A percentile compares a stretch with the other conserved stretches of the same genome.
phyloP scores from a whole-genome alignment of 2,329 filamentous ascomycete species.

The Cladophialophora psammophila region DNA sequence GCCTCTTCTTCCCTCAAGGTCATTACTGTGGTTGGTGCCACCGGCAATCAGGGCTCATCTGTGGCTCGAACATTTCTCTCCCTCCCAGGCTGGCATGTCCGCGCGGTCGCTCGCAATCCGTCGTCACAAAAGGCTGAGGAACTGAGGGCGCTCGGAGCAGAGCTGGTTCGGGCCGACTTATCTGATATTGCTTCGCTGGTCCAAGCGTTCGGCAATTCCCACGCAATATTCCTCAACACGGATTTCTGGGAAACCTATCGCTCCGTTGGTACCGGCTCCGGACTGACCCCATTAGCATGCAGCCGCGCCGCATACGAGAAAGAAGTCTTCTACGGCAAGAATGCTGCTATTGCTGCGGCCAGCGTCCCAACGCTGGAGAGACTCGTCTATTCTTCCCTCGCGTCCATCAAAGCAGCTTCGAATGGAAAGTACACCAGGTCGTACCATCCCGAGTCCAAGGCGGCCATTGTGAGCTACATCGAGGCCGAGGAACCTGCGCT shows the following conservation, averaged over 20 bases:
- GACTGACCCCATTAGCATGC: slow-evolving; percentile 10
- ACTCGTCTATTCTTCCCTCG: slow-evolving; percentile 25
- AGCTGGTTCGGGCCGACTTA: slow-evolving; percentile 25
- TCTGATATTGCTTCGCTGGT: slow-evolving; percentile 18
- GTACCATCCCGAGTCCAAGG: slow-evolving; percentile 24
- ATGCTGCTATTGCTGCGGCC: slow-evolving; percentile 18
- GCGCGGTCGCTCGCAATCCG: slow-evolving; percentile 26
- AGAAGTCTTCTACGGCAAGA: slow-evolving; percentile 20
- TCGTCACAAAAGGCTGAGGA: slow-evolving; percentile 25
- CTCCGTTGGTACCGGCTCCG: background rate
- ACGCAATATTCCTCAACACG: slow-evolving; percentile 25
- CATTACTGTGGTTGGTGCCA: slow-evolving; percentile 27
- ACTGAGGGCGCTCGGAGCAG: slow-evolving; percentile 20
- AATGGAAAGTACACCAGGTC: slow-evolving; percentile 23
- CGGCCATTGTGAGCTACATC: slow-evolving; percentile 18
- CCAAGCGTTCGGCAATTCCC: slow-evolving; percentile 10
- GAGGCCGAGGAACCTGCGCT: slow-evolving; percentile 14
- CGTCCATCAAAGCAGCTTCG: slow-evolving; percentile 26
- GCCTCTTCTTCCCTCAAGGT: too few species aligned
- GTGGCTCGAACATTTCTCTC: slow-evolving; percentile 25
- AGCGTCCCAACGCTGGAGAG: slow-evolving; percentile 20
- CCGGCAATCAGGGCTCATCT: slow-evolving; percentile 22
- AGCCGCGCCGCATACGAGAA: slow-evolving; percentile 24
- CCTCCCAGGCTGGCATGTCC: slow-evolving; percentile 20
- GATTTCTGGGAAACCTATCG: slow-evolving; percentile 26